Percentiles rank a stretch among this genome's conserved stretches.
phyloP scores from a whole-genome alignment of 805 yeast species.

The Myxozyma udenii region DNA sequence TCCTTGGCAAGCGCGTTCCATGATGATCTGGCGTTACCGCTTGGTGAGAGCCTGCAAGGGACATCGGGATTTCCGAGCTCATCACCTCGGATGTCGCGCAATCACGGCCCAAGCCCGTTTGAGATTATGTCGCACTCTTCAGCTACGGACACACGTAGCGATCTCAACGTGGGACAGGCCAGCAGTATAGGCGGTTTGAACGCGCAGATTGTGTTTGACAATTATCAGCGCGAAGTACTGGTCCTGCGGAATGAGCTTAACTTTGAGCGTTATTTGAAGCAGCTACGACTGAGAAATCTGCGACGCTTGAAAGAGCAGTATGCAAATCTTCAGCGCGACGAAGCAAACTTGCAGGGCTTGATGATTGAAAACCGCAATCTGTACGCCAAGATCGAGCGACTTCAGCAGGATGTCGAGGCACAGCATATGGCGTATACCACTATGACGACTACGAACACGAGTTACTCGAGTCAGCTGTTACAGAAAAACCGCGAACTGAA shows the following conservation, averaged over 20 bases:
- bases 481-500: conserved; percentile 38
- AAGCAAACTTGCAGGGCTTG: conserved; percentile 37
- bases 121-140: conserved; percentile 9
- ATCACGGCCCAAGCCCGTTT: conserved; percentile 6
- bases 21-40: background rate
- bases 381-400: conserved; percentile 30
- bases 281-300: conserved; percentile 45
- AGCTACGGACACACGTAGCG: background rate
- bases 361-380: conserved; percentile 35
- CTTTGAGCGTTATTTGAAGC: conserved; percentile 53
- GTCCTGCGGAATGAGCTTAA: conserved; percentile 59
- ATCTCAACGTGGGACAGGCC: background rate
- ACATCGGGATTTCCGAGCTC: background rate
- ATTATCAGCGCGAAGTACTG: conserved; percentile 54
- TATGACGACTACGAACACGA: conserved; percentile 39
- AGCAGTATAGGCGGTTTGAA: background rate
- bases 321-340: conserved; percentile 33
- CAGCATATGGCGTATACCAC: conserved; percentile 38
- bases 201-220: background rate
- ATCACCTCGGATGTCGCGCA: background rate
- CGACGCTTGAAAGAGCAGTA: conserved; percentile 39
- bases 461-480: conserved; percentile 39
- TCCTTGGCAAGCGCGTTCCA: background rate
- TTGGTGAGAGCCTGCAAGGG: background rate
- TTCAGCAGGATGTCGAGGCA: conserved; percentile 36